phyloP scores from a whole-genome alignment of 768 basidiomycete species.

The Psilocybe sp. region DNA sequence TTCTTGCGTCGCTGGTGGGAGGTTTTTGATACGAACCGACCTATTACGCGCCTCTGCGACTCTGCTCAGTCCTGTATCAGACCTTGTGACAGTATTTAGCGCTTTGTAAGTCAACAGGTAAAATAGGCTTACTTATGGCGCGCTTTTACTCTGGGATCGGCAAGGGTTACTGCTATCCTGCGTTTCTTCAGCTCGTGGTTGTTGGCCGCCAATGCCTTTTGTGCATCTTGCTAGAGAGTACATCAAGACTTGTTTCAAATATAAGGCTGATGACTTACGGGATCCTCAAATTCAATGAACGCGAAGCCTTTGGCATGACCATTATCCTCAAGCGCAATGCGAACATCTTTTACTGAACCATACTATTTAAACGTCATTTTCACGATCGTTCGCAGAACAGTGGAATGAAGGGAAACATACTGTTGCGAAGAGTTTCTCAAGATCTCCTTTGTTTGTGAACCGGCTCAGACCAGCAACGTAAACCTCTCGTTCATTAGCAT shows the following conservation, averaged over 20 bases:
- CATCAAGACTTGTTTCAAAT: neutral
- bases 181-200: constrained; percentile 87
- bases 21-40: constrained; percentile 71
- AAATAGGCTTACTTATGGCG: constrained; percentile 43
- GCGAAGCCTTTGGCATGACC: constrained; percentile 82
- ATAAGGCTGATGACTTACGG: constrained; percentile 44
- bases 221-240: constrained; percentile 58
- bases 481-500: constrained; percentile 79
- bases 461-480: constrained; percentile 86
- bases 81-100: constrained; percentile 13
- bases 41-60: constrained; percentile 60
- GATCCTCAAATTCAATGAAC: constrained; percentile 86
- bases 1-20: constrained; percentile 81
- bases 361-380: constrained; percentile 45
- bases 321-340: constrained; percentile 71
- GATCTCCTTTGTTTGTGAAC: constrained; percentile 72
- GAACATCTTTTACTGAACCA: constrained; percentile 77
- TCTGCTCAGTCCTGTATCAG: constrained; percentile 58
- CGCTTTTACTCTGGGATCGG: constrained; percentile 66
- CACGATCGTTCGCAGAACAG: neutral
- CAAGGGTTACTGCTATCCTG: constrained; percentile 85
- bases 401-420: constrained; percentile 39
- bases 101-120: neutral
- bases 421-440: constrained; percentile 74
- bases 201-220: constrained; percentile 72